Conservation (phyloP, 768 basidiomycete species). For the Psilocybe tampanensis region DNA sequence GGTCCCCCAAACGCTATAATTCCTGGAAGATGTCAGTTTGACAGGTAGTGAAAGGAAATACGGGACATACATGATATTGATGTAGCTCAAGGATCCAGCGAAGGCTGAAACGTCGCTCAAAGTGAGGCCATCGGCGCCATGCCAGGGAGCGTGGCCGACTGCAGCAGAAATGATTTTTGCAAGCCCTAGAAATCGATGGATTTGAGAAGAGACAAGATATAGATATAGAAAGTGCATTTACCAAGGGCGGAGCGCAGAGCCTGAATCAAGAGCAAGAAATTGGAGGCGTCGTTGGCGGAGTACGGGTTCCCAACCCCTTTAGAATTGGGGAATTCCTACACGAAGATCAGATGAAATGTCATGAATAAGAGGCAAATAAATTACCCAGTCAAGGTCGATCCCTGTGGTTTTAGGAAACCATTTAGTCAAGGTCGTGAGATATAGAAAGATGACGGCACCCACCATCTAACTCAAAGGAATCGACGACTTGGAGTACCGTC, state of each 20-base stretch:
- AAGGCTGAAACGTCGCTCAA: slow-evolving; percentile 65
- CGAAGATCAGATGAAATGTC: neutral
- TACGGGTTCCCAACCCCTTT: slow-evolving; percentile 61
- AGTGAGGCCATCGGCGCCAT: slow-evolving; percentile 58
- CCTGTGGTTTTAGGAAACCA: slow-evolving; percentile 21
- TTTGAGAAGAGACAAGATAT: neutral
- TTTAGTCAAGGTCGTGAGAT: neutral
- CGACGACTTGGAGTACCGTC: slow-evolving; percentile 53
- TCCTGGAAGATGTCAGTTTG: slow-evolving; percentile 45
- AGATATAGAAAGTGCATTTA: neutral
- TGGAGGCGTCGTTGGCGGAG: slow-evolving; percentile 57
- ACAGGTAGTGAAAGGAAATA: neutral
- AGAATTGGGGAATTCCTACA: slow-evolving; percentile 72
- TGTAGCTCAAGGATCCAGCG: slow-evolving; percentile 61
- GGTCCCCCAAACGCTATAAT: slow-evolving; percentile 71
- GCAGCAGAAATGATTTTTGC: slow-evolving; percentile 70
- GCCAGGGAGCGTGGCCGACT: slow-evolving; percentile 68
- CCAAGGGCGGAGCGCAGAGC: slow-evolving; percentile 58
- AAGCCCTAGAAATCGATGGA: slow-evolving; percentile 28
- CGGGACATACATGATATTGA: slow-evolving; percentile 60
- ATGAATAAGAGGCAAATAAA: neutral
- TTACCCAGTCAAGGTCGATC: slow-evolving; percentile 60
- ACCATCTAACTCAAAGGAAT: slow-evolving; percentile 62
- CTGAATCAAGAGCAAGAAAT: slow-evolving; percentile 61
- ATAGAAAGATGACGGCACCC: slow-evolving; percentile 36